Evolutionary conservation across 371 early-diverging fungal species (phyloP).

Genomic region (Syncephalis plumigaleata): DNA sequence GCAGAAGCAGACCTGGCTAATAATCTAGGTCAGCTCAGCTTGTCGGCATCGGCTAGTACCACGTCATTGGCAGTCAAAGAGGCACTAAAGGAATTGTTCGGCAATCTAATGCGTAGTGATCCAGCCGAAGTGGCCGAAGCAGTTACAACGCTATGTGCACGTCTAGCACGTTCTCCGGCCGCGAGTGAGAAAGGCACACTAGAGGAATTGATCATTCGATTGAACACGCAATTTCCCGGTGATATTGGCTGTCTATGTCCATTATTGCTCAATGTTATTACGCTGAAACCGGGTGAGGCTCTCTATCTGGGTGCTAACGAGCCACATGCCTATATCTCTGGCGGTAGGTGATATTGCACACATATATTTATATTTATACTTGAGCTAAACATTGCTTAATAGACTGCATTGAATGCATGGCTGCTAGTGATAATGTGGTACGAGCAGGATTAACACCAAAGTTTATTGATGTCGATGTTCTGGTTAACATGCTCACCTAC

Average conservation of each 20-base stretch:
- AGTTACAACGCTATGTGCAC: conserved; percentile 3
- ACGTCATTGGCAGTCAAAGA: conserved; percentile 16
- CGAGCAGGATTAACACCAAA: conserved; percentile 97
- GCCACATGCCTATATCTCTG: conserved; percentile 92
- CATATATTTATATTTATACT: neutral
- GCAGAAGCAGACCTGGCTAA: conserved; percentile 8
- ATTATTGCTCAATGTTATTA: conserved; percentile 74
- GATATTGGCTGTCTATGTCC: conserved; percentile 84
- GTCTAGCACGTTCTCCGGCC: neutral
- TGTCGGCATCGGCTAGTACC: no score
- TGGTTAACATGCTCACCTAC: conserved; percentile 87
- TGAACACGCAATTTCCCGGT: conserved; percentile 72
- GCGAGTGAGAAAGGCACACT: conserved; percentile 9
- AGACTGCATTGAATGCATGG: conserved; percentile 98
- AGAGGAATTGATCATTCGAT: conserved; percentile 41
- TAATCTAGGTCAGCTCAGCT: conserved; percentile 8
- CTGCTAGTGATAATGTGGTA: conserved; percentile 92
- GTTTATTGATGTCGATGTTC: conserved; percentile 85
- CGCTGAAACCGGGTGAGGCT: conserved; percentile 70
- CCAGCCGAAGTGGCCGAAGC: neutral
- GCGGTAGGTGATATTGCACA: conserved; percentile 55
- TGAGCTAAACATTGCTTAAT: neutral
- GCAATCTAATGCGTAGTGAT: conserved; percentile 34
- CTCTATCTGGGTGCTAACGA: conserved; percentile 92
- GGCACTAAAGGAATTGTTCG: conserved; percentile 27